Conservation (phyloP, 2,329 filamentous ascomycete species). For the Alternaria brassicae region DNA sequence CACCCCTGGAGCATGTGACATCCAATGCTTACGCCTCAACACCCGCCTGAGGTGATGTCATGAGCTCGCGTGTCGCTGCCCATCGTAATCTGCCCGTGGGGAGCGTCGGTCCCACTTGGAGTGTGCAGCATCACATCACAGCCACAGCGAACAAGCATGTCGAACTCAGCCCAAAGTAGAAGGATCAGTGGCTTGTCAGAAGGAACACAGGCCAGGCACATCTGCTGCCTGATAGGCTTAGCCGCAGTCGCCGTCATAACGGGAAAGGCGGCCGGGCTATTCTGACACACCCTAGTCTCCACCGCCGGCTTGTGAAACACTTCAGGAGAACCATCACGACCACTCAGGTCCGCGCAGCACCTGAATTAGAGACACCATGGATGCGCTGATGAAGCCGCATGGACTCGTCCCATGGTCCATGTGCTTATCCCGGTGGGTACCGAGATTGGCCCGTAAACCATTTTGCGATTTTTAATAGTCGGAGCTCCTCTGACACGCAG, state of each 20-base stretch:
- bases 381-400: conserved; percentile 29
- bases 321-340: conserved; percentile 32
- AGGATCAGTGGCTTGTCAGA: conserved; percentile 39
- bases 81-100: conserved; percentile 33
- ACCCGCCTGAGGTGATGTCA: conserved; percentile 23
- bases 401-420: conserved; percentile 27
- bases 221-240: conserved; percentile 30
- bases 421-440: conserved; percentile 14
- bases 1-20: background rate
- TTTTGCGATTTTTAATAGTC: conserved; percentile 38
- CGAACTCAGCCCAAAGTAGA: conserved; percentile 23
- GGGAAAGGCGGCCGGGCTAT: conserved; percentile 28
- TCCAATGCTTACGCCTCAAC: background rate
- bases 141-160: conserved; percentile 1
- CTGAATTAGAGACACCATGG: conserved; percentile 34
- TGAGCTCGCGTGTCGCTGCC: conserved; percentile 19
- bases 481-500: conserved; percentile 22
- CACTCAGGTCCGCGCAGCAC: conserved; percentile 32
- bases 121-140: conserved; percentile 11
- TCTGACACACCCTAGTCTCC: conserved; percentile 47
- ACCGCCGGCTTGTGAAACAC: conserved; percentile 46
- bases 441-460: conserved; percentile 37
- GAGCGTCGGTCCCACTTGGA: conserved; percentile 7
- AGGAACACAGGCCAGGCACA: conserved; percentile 36
- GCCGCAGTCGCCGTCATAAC: conserved; percentile 12